phyloP scores from a whole-genome alignment of 306 rosid species.

The Pterocarpus macrocarpus region DNA sequence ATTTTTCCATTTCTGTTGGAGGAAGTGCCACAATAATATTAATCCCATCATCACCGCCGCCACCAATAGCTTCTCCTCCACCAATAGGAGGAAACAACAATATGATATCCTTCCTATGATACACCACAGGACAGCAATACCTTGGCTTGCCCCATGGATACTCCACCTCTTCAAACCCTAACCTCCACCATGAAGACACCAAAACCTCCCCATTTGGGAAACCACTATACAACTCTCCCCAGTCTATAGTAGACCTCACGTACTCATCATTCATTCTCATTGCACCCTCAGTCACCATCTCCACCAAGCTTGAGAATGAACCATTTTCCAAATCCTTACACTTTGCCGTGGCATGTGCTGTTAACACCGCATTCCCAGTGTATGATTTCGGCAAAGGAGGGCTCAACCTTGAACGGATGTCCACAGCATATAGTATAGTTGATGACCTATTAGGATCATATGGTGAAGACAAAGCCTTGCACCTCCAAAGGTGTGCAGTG shows the following conservation, averaged over 20 bases:
- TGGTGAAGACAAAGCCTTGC: constrained; percentile 63
- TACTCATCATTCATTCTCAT: constrained; percentile 70
- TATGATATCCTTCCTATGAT: constrained; percentile 69
- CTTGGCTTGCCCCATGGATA: constrained; percentile 88
- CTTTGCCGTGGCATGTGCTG: constrained; percentile 52
- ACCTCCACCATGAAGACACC: constrained; percentile 86
- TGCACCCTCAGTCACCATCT: constrained; percentile 69
- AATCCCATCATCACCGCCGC: constrained; percentile 45
- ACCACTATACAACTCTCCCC: constrained; percentile 76
- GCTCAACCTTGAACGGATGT: constrained; percentile 57
- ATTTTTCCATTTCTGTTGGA: constrained; percentile 61
- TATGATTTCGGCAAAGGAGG: constrained; percentile 60
- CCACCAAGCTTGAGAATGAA: constrained; percentile 58
- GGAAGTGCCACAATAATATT: constrained; percentile 72
- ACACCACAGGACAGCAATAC: constrained; percentile 74
- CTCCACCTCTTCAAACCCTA: constrained; percentile 77
- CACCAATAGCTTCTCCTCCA: constrained; percentile 32
- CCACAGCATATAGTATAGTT: constrained; percentile 68
- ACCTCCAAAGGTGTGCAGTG: constrained; percentile 73
- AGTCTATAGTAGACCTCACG: constrained; percentile 69
- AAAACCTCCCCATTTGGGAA: constrained; percentile 76
- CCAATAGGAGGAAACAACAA: constrained; percentile 64
- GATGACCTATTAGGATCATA: constrained; percentile 54
- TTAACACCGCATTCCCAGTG: constrained; percentile 66
- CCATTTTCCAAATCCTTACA: constrained; percentile 57